Evolutionary conservation across 176 grass and related monocot genomes (phyloP), one percentile per base, ranked within the genome.

Genomic region (Aegilops tauschii): DNA sequence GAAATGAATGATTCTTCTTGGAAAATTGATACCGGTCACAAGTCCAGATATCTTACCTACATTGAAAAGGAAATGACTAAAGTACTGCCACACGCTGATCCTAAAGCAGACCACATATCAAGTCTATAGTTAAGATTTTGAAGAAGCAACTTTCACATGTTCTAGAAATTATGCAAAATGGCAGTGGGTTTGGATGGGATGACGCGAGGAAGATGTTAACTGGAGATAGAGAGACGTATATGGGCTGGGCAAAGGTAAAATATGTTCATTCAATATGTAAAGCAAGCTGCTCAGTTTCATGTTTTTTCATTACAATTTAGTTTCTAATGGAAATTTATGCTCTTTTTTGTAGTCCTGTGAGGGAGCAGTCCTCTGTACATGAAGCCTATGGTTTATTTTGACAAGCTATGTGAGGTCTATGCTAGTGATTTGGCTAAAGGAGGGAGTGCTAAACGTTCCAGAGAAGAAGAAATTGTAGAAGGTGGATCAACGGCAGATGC

Each of bases 371-470:
- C 59, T 44, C 4, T 44, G 13, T 30, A 18, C 35, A 65, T 64
- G 36, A 80, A 65, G 9, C 61, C 36, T 9, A 44, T 80, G 78
- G n/a, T 65, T 13, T 1, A 44, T 44, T 80, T 80, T 65, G 8
- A 30, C 25, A 80, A 65, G 14, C 61, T 65, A 1, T 44, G n/a
- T 45, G 78, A 65, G 23, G 23, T 80, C 9, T 80, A 80, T 12
- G 61, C 61, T 3, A 65, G 8, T 65, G 78, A 80, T 80, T 30
- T 18, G n/a, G 77, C 21, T 21, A 80, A 80, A 80, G 58, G 58
- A 42, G 58, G n/a, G 7, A 64, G 61, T 80, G 61, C n/a, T 65
- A 44, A 64, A 65, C 36, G 78, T 44, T 36, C 59, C 6, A n/a
- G n/a, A 80, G 58, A 44, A 36, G 3, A 80, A 18, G 58, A 64